phyloP scores from a whole-genome alignment of 1,284 basidiomycete species.

The Cryptococcus jaspeensis region DNA sequence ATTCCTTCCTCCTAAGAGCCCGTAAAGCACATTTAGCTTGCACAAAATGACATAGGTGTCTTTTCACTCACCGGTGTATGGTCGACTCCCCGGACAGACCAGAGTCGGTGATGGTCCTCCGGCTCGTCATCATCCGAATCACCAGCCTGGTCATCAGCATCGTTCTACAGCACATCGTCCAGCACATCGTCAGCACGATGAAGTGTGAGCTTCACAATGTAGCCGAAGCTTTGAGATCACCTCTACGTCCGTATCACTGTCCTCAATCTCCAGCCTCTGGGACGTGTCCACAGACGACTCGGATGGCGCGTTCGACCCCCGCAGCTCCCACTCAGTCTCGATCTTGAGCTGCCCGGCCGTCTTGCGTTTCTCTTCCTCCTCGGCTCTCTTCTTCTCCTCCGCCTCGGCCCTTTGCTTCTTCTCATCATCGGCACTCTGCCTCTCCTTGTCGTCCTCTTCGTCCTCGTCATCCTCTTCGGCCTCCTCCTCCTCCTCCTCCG shows the following conservation, averaged over 20 bases:
- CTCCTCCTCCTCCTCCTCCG: conserved; percentile 27
- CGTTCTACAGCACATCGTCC: background rate
- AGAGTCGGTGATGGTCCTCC: background rate
- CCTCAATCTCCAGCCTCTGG: background rate
- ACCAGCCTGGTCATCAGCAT: conserved; percentile 12
- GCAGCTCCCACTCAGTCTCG: conserved; percentile 33
- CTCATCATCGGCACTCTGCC: conserved; percentile 38
- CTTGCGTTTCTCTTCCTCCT: conserved; percentile 1
- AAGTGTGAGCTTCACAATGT: too few relatives aligned
- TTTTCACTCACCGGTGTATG: conserved; percentile 30
- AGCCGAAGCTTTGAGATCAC: too few relatives aligned
- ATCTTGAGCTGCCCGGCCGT: conserved; percentile 14
- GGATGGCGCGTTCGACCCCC: conserved; percentile 6
- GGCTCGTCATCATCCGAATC: conserved; percentile 23
- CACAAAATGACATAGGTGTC: too few relatives aligned
- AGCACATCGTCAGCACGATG: background rate
- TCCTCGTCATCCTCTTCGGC: conserved; percentile 43
- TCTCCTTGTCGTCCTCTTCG: conserved; percentile 38
- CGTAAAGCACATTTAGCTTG: background rate
- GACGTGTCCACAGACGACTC: conserved; percentile 7
- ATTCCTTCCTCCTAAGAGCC: conserved; percentile 51
- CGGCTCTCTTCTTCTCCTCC: background rate
- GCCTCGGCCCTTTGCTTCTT: conserved; percentile 13
- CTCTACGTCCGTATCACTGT: background rate
- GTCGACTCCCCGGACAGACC: conserved; percentile 8